phyloP scores from a whole-genome alignment of 129 eudicot species.

The Oenanthe sinensis region DNA sequence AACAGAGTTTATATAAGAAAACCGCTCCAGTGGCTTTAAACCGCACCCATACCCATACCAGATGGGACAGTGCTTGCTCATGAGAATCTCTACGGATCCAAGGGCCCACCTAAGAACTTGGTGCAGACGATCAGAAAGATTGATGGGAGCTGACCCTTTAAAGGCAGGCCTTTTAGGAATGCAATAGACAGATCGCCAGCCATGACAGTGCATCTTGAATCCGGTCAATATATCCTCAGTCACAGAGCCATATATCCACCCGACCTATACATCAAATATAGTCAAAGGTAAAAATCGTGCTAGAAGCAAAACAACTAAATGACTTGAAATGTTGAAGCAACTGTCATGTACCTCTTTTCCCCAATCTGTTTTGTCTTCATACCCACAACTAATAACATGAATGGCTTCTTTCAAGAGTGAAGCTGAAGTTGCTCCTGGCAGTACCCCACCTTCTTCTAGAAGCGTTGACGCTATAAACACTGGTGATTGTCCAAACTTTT shows the following conservation, averaged over 20 bases:
- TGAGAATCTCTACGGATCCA: conserved; percentile 26
- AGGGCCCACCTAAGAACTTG: conserved; percentile 31
- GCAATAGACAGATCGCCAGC: conserved; percentile 30
- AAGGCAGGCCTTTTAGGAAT: conserved; percentile 24
- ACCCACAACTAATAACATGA: conserved; percentile 30
- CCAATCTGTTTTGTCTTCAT: conserved; percentile 30
- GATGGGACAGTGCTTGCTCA: conserved; percentile 27
- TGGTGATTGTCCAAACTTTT: conserved; percentile 27
- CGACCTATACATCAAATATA: conserved; percentile 10
- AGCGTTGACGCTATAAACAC: conserved; percentile 25
- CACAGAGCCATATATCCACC: conserved; percentile 30
- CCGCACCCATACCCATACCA: conserved; percentile 25
- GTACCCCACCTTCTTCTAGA: conserved; percentile 22
- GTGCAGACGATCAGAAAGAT: conserved; percentile 31
- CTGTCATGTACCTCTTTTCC: conserved; percentile 26
- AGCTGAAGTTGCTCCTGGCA: conserved; percentile 16
- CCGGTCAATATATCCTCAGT: conserved; percentile 31
- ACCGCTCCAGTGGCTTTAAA: conserved; percentile 25
- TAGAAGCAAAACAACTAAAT: background rate
- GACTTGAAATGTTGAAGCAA: background rate
- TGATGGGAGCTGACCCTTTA: conserved; percentile 30
- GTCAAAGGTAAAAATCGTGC: background rate
- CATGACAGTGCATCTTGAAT: conserved; percentile 33
- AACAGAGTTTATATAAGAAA: conserved; percentile 23
- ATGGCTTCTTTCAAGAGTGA: conserved; percentile 30